Base-by-base conservation (phyloP, 2,329 filamentous ascomycete species). In the Penicillium janthinellum region DNA sequence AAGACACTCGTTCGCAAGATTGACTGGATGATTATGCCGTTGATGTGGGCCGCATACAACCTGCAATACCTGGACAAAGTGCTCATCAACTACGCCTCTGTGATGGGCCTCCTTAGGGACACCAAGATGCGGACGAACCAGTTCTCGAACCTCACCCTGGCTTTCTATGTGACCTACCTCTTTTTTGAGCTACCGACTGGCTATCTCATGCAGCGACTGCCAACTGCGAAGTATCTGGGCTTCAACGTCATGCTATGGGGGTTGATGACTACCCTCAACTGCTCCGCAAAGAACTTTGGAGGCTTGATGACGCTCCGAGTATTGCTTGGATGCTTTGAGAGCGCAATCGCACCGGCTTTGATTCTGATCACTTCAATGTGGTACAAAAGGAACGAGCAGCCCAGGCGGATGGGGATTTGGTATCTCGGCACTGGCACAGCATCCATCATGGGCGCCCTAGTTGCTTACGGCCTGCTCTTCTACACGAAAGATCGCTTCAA, bases 51-150 rank as follows among this genome's bases (percentile, higher is more conserved):
- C 66, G 83, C 78, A 0, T 88, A 88, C 66, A 80, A 83, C n/a
- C 73, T 87, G 5, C 85, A 88, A 61, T 88, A 83, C 63, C 76
- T 86, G 1, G 86, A 88, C 73, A 88, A 88, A 70, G 83, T 82
- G 0, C 60, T 74, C 45, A 71, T 76, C 7, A 82, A 82, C 5
- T 73, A 80, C 42, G 76, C 86, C 6, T 83, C 83, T 48, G 84
- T 88, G 56, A 89, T 88, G 86, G 84, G 84, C 14, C 73, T 88
- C 14, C 76, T 73, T 11, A 73, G 79, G 57, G 84, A 87, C 59
- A 79, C 84, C 7, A 75, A 81, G 2, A 78, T 88, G 50, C 69
- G 73, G 34, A 82, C 81, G 31, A 85, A 87, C 62, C 79, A 87
- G 41, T 88, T 87, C 71, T 84, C 83, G 50, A 83, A 86, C 67